phyloP scores from a whole-genome alignment of 75 land plant genomes.

The Pseudotsuga menziesii region DNA sequence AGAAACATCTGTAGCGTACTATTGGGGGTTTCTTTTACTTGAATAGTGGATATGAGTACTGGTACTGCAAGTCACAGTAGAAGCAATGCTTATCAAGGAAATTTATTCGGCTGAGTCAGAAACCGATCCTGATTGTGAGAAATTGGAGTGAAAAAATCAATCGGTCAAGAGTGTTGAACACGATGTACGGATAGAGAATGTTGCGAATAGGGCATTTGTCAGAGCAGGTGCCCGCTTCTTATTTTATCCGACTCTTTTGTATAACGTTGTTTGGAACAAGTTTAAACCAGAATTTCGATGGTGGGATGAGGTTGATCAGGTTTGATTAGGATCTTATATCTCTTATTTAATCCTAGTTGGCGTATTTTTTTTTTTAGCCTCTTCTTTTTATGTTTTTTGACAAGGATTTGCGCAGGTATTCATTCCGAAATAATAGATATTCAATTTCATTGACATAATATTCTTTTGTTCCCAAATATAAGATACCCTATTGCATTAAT shows the following conservation, averaged over 20 bases:
- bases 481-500: background rate
- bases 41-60: background rate
- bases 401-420: background rate
- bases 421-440: background rate
- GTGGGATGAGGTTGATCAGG: conserved; percentile 90
- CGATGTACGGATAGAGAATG: background rate
- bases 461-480: no score
- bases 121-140: background rate
- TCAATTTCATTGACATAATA: background rate
- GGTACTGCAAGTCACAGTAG: background rate
- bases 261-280: conserved; percentile 84
- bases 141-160: background rate
- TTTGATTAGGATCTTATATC: conserved; percentile 11
- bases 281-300: conserved; percentile 75
- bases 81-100: conserved; percentile 9
- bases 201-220: conserved; percentile 49
- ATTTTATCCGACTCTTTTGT: conserved; percentile 84
- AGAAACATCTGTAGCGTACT: no score
- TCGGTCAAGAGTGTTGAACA: background rate
- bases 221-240: conserved; percentile 86
- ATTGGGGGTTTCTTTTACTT: no score
- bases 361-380: background rate
- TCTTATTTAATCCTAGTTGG: background rate
- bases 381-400: background rate
- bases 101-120: background rate